These are phyloP conservation scores for Claviceps africana DNA, from an alignment of 2,329 filamentous ascomycete species.

Conservation along the genomic window DNA sequence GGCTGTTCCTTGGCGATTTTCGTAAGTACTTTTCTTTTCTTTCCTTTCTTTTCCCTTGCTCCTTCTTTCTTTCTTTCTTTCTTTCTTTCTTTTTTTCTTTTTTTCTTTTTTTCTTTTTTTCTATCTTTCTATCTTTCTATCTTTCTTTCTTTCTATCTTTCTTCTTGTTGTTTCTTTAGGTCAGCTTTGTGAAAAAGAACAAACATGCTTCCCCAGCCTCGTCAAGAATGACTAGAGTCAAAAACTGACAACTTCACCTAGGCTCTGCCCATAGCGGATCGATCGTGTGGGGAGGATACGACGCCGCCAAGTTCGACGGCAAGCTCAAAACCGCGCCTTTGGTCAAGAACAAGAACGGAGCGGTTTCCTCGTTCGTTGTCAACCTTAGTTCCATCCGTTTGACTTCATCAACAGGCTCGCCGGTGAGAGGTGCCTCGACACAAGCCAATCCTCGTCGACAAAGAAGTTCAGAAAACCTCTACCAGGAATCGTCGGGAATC, in stretches of 20 bases:
- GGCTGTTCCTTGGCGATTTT: slow-evolving; percentile 1
- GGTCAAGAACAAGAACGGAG: neutral
- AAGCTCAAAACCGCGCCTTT: neutral
- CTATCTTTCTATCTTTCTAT: too few relatives aligned
- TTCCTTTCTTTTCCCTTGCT: neutral
- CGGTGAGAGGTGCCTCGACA: neutral
- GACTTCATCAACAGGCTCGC: neutral
- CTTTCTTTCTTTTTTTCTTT: too few relatives aligned
- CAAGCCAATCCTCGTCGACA: too few relatives aligned
- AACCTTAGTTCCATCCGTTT: neutral
- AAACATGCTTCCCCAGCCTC: neutral
- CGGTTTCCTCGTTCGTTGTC: neutral
- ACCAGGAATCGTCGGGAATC: neutral
- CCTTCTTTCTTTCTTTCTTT: too few relatives aligned
- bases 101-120: too few relatives aligned
- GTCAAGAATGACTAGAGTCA: neutral
- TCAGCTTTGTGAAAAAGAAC: too few relatives aligned
- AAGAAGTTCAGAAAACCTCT: too few relatives aligned
- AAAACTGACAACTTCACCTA: neutral
- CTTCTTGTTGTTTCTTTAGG: too few relatives aligned
- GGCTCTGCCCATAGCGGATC: neutral
- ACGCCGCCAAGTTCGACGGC: neutral
- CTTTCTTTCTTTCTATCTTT: too few relatives aligned
- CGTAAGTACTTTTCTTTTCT: neutral
- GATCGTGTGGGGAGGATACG: slow-evolving; percentile 3